Conservation (phyloP, 164 flowering plant genomes). For the Nymphaea thermarum region DNA sequence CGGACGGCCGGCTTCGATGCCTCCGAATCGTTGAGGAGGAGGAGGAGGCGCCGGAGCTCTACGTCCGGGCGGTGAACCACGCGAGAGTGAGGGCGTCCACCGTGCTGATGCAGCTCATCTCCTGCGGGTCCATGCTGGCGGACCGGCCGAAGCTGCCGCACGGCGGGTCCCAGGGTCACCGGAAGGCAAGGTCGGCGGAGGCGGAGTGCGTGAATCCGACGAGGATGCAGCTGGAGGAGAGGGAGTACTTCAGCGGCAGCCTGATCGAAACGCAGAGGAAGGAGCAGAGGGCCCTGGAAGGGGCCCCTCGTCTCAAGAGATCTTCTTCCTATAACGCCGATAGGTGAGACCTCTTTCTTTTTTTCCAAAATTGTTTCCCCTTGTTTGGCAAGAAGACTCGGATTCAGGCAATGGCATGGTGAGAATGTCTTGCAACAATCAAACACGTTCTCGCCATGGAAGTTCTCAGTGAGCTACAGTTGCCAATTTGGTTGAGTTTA, state of each 20-base stretch:
- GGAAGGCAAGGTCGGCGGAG: constrained; percentile 11
- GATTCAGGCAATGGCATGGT: too few species aligned
- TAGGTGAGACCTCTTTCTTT: constrained; percentile 21
- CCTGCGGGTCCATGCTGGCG: constrained; percentile 77
- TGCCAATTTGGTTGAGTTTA: too few species aligned
- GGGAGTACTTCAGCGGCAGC: constrained; percentile 93
- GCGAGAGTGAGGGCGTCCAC: constrained; percentile 54
- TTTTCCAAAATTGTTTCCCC: too few species aligned
- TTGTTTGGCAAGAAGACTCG: too few species aligned
- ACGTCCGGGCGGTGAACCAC: constrained; percentile 25
- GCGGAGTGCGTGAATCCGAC: constrained; percentile 9
- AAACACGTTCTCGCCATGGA: too few species aligned
- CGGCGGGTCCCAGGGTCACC: constrained; percentile 24
- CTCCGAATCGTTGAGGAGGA: constrained; percentile 6
- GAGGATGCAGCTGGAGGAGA: constrained; percentile 45
- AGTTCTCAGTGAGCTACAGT: too few species aligned
- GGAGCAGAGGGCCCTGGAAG: constrained; percentile 7
- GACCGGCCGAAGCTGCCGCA: constrained; percentile 47
- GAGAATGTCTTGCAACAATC: too few species aligned
- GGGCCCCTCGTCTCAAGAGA: constrained; percentile 42
- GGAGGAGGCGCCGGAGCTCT: constrained; percentile 2
- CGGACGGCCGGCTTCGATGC: constrained; percentile 35
- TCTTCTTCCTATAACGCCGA: constrained; percentile 86
- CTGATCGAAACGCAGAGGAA: constrained; percentile 59
- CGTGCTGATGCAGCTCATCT: constrained; percentile 75